Base-by-base conservation (phyloP, 345 rosid species). In the Salix viminalis region DNA sequence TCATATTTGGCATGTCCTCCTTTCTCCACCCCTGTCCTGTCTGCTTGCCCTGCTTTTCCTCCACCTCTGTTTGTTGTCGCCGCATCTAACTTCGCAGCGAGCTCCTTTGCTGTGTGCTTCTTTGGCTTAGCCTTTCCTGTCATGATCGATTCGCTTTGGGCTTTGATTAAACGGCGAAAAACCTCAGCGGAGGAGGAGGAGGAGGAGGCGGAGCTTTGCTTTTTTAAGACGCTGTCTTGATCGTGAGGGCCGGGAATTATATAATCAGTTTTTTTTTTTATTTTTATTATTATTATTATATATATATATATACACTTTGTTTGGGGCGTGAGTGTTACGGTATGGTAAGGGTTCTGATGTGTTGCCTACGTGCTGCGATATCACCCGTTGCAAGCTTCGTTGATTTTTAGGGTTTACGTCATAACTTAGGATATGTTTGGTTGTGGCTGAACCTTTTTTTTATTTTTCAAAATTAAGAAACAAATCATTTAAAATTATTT, bases 41-140 rank as follows among this genome's bases (percentile, higher is more conserved):
- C 99, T 24, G 87, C 87, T 4, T 76, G 69, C 6, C 99, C 99
- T 2, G 97, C 99, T 82, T 88, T 90, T 23, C 99, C 99, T 32
- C 99, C 99, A 65, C 99, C 99, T 10, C 97, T 83, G 86, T 89
- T 95, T 9, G 99, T 95, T 23, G 86, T 83, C 24, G 99, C 99
- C 1, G 97, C 97, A 80, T 95, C 99, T 60, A 86, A 79, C 87
- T 95, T 95, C 19, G 95, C 80, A 11, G 91, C 89, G 79, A 95
- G 84, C 88, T 93, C 99, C 87, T 95, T 95, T 66, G 99, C 97
- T 50, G 99, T 93, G 84, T 95, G 99, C 93, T 95, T 95, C 96
- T 95, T 95, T 19, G 99, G 99, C 93, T 95, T 93, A 24, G 99
- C 97, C 89, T 95, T 95, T 8, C 97, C 97, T 0, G 97, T 92